Base-by-base conservation (phyloP, 2,329 filamentous ascomycete genomes). In the Pseudocercospora fijiensis region DNA sequence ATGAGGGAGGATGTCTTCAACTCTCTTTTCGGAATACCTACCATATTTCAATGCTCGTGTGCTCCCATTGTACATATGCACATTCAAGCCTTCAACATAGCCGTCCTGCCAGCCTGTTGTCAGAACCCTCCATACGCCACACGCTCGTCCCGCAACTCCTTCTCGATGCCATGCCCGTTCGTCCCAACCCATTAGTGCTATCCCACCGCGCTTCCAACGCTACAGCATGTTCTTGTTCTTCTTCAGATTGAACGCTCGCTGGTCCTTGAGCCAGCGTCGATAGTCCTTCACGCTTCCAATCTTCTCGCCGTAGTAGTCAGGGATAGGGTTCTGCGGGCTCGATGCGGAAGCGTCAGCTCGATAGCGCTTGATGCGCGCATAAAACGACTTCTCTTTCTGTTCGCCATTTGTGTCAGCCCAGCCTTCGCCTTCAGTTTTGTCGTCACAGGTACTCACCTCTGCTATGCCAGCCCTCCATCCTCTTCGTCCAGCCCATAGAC, bases 221-320 rank as follows among this genome's bases (percentile, higher is more conserved):
- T 26, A 88, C 67, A 88, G 78, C 77, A 88, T 87, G 72, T 80
- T 86, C 69, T 81, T 86, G 76, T 87, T 88, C 86, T 96, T 96
- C 83, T 92, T 92, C 62, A 81, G 72, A 81, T 96, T 96, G 81
- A 96, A 99, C 9, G 93, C 94, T 67, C 94, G 85, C 83, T 98
- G 95, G 75, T 99, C 95, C 83, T 96, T 98, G 74, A 99, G 81
- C 95, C 95, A 99, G 77, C 92, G 89, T 73, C 95, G 84, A 78
- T 98, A 99, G 53, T 91, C 93, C 60, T 88, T 84, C 22, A 98
- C 92, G 73, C 92, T 96, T 58, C 90, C 91, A 72, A 99, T 96
- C 84, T 97, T 98, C 82, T 99, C 95, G 72, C 95, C 95, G 74
- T 99, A 99, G 80, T 96, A 99, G 77, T 99, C 95, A 49, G 94